Conservation (phyloP, 176 grass and related monocot species). For the Saccharum officinarum region DNA sequence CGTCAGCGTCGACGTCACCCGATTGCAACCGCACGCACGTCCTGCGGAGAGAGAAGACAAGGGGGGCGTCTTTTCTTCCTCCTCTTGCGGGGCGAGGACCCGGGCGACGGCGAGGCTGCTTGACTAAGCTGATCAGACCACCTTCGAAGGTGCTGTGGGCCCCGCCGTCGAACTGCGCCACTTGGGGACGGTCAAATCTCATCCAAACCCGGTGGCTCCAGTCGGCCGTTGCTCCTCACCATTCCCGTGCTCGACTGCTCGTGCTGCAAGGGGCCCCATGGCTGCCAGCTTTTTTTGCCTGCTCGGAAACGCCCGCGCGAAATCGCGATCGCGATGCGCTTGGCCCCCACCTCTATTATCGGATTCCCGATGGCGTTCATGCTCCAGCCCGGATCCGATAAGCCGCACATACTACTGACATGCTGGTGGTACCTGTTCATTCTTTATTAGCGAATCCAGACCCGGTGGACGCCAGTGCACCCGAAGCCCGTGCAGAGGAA, state of each 20-base stretch:
- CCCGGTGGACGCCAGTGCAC: background rate
- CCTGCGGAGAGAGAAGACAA: too few species aligned
- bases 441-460: too few species aligned
- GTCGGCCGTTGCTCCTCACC: background rate
- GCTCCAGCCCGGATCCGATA: background rate
- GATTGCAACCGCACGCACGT: too few species aligned
- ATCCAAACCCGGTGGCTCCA: constrained; percentile 12
- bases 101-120: background rate
- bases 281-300: background rate
- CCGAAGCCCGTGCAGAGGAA: background rate
- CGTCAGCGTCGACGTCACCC: constrained; percentile 17
- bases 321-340: background rate
- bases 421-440: too few species aligned
- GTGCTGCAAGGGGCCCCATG: background rate
- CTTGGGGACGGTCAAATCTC: background rate
- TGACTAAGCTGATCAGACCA: background rate
- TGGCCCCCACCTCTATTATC: background rate
- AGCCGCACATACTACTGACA: background rate
- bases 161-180: background rate
- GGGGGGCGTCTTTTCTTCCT: too few species aligned
- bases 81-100: background rate
- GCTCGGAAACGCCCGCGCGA: constrained; percentile 12
- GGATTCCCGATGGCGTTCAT: background rate
- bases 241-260: background rate
- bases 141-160: background rate